phyloP scores from a whole-genome alignment of 139 green algal genomes.

The Picochlorum sp. region DNA sequence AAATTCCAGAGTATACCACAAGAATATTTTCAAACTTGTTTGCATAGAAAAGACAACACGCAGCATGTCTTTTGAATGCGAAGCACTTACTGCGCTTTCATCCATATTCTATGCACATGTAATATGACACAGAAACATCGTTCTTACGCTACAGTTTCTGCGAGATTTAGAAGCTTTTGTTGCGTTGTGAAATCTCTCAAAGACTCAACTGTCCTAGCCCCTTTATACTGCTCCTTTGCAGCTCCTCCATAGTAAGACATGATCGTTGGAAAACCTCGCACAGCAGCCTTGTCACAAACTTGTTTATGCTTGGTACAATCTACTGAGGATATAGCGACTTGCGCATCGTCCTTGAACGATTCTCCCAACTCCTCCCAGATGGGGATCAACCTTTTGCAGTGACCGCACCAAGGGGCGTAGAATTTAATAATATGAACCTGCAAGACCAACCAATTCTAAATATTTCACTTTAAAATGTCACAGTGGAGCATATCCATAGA shows the following conservation, averaged over 20 bases:
- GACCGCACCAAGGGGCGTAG: conserved; percentile 10
- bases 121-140: not conserved
- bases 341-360: conserved; percentile 5
- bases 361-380: conserved; percentile 19
- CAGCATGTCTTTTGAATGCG: too few relatives aligned
- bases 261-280: conserved; percentile 22
- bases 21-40: conserved; percentile 83
- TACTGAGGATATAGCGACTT: conserved; percentile 11
- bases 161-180: conserved; percentile 1
- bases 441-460: too few relatives aligned
- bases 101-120: not conserved
- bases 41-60: conserved; percentile 11
- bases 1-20: conserved; percentile 36
- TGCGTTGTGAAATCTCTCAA: conserved; percentile 9
- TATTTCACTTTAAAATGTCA: too few relatives aligned
- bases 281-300: conserved; percentile 16
- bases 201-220: conserved; percentile 6
- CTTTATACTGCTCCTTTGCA: conserved; percentile 6
- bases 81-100: too few relatives aligned
- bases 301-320: conserved; percentile 22
- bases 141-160: too few relatives aligned
- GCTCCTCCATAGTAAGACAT: conserved; percentile 13
- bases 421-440: conserved; percentile 23
- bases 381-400: conserved; percentile 18
- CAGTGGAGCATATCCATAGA: too few relatives aligned